Conservation (phyloP, 176 grass and related monocot species). For the Musa itinerans region DNA sequence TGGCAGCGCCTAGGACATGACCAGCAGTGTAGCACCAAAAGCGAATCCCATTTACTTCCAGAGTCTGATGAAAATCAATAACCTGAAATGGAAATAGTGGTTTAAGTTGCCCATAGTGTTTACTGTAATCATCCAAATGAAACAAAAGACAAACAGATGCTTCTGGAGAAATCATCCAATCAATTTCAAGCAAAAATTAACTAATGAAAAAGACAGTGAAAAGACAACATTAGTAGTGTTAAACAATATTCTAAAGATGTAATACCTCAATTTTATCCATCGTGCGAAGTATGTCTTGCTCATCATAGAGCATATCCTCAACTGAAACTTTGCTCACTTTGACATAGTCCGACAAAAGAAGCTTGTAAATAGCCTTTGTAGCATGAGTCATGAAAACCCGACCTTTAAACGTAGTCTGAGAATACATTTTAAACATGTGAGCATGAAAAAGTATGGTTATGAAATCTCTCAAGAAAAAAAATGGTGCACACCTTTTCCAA, state of each 20-base stretch:
- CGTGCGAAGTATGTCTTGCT: slow-evolving; percentile 71
- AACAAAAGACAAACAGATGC: too few species aligned
- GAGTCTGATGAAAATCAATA: slow-evolving; percentile 92
- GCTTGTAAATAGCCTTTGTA: slow-evolving; percentile 87
- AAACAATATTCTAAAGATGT: not conserved
- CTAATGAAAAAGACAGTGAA: not conserved
- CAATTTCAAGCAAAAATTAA: not conserved
- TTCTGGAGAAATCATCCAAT: too few species aligned
- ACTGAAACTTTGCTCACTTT: slow-evolving; percentile 97
- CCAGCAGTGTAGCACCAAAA: slow-evolving; percentile 98
- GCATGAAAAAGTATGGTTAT: not conserved
- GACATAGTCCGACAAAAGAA: slow-evolving; percentile 78
- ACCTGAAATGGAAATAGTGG: slow-evolving; percentile 36
- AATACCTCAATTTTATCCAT: slow-evolving; percentile 90
- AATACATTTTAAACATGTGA: slow-evolving; percentile 15
- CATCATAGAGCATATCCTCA: slow-evolving; percentile 87
- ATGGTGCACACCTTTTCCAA: slow-evolving; percentile 62
- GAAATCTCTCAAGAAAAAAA: not conserved
- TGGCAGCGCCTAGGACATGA: slow-evolving; percentile 90
- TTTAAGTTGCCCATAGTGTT: too few species aligned
- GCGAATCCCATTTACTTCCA: slow-evolving; percentile 95
- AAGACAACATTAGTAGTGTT: not conserved
- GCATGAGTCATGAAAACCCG: slow-evolving; percentile 95
- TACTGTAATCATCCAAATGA: too few species aligned
- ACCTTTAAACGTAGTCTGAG: slow-evolving; percentile 80